These are phyloP conservation scores for Ustilago trichophora DNA, from an alignment of 1,284 basidiomycete species.

Conservation along the genomic window DNA sequence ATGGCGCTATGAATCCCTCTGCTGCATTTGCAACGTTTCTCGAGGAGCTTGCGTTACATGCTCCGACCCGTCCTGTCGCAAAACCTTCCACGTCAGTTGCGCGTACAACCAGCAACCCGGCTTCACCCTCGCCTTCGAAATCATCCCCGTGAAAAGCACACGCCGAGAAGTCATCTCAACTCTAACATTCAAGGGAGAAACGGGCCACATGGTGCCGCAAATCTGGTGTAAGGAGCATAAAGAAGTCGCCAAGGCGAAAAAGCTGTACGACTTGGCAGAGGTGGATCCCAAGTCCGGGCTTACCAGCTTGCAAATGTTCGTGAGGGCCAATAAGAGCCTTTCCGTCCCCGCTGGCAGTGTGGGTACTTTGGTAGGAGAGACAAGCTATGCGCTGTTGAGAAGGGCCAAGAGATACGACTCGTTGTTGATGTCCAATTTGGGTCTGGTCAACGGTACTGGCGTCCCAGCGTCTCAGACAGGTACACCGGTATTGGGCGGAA, in stretches of 20 bases:
- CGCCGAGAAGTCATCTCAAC: constrained; percentile 69
- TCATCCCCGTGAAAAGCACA: constrained; percentile 75
- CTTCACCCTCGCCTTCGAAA: constrained; percentile 87
- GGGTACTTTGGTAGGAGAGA: constrained; percentile 30
- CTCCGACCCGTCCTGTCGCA: constrained; percentile 74
- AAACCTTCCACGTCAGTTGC: constrained; percentile 86
- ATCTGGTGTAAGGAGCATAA: constrained; percentile 85
- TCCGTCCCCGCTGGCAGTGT: too few species aligned
- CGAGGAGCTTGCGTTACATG: constrained; percentile 83
- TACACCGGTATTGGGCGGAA: too few species aligned
- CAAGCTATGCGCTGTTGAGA: constrained; percentile 53
- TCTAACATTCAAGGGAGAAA: constrained; percentile 84
- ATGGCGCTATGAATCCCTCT: constrained; percentile 67
- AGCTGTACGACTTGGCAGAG: constrained; percentile 83
- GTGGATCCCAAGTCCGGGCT: constrained; percentile 79
- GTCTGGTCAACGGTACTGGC: too few species aligned
- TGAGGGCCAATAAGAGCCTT: constrained; percentile 82
- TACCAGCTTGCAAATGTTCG: constrained; percentile 87
- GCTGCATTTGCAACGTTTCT: constrained; percentile 73
- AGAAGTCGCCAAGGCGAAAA: constrained; percentile 71
- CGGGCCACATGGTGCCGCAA: constrained; percentile 82
- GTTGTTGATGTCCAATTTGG: neutral
- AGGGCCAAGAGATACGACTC: constrained; percentile 55
- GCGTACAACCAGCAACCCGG: constrained; percentile 78
- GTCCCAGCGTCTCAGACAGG: too few species aligned